Evolutionary conservation across 1,284 basidiomycete genomes (phyloP), one percentile per base, ranked within the genome.

Genomic region (Melampsora abietis-canadensis): DNA sequence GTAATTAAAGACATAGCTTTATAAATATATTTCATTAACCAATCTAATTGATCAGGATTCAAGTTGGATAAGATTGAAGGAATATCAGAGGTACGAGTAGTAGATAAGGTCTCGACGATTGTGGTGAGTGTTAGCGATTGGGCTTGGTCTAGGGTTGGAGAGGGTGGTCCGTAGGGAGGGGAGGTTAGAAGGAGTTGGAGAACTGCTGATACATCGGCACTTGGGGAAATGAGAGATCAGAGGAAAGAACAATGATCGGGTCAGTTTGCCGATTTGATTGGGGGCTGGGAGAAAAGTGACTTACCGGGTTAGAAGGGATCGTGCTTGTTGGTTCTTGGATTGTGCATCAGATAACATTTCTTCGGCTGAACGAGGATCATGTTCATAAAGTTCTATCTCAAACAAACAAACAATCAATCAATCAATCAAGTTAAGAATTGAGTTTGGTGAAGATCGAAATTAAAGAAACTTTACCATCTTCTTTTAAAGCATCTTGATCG

Each of bases 11-110:
- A 91, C 91, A 92, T 93, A 40, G 90, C 94, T 84, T 98, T 98
- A 88, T 98, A 98, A 30, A 98, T 84, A 81, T 96, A 98, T 82
- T 96, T 97, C 95, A 98, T 98, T 75, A 98, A 85, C 46, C 89
- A 91, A 80, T 97, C 95, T 79, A 96, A 92, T 77, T 91, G 86
- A 63, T 92, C 89, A 76, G 88, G 86, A 7, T 88, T 87, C 54
- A 98, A 86, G 0, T 86, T 82, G 80, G 89, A 90, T 80, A 98
- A 85, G 59, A 91, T 88, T 34, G 83, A 84, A 0, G 90, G 84
- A 76, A 99, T 94, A 77, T 98, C 95, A 7, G 91, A 86, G 3
- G 93, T 86, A 81, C 95, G 93, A 15, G 94, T 97, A 75, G 92
- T 94, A 84, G 96, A 97, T 77, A 98, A 87, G 77, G 98, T 93